These are phyloP conservation scores for Tetrapisispora nanseiensis DNA, from an alignment of 805 yeast genomes.

Conservation along the genomic window DNA sequence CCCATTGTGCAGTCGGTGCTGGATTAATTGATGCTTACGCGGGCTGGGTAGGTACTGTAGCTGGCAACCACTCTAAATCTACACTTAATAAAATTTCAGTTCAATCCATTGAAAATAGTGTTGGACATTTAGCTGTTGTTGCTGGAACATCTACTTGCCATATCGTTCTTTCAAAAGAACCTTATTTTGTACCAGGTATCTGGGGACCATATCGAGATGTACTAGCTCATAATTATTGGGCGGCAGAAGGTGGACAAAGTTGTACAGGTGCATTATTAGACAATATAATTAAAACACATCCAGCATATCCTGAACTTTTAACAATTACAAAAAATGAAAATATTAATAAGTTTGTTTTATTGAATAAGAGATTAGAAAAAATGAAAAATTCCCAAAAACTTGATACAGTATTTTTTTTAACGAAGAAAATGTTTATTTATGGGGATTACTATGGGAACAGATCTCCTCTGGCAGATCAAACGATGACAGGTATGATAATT, in stretches of 20 bases:
- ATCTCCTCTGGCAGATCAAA: constrained; percentile 93
- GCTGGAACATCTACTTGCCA: constrained; percentile 99
- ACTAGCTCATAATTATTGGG: constrained; percentile 82
- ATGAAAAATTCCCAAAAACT: constrained; percentile 46
- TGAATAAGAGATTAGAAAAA: constrained; percentile 66
- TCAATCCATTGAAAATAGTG: constrained; percentile 53
- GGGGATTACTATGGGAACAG: constrained; percentile 97
- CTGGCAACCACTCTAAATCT: too few species aligned
- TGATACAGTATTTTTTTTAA: constrained; percentile 70
- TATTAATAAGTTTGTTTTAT: constrained; percentile 68
- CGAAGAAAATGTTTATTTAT: constrained; percentile 79
- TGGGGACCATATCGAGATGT: constrained; percentile 99
- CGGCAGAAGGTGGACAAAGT: constrained; percentile 98
- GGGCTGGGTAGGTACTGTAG: constrained; percentile 98
- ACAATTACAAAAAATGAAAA: constrained; percentile 58
- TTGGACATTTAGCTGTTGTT: constrained; percentile 90
- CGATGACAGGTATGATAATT: constrained; percentile 83
- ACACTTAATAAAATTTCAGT: too few species aligned
- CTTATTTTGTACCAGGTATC: constrained; percentile 88
- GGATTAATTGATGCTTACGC: constrained; percentile 98
- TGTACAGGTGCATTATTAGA: constrained; percentile 93
- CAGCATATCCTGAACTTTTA: constrained; percentile 69
- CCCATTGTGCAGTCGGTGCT: constrained; percentile 76
- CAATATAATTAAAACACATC: constrained; percentile 80
- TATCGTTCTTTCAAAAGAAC: constrained; percentile 72